Conservation (phyloP, 306 rosid genomes). For the Pyrus bretschneideri region DNA sequence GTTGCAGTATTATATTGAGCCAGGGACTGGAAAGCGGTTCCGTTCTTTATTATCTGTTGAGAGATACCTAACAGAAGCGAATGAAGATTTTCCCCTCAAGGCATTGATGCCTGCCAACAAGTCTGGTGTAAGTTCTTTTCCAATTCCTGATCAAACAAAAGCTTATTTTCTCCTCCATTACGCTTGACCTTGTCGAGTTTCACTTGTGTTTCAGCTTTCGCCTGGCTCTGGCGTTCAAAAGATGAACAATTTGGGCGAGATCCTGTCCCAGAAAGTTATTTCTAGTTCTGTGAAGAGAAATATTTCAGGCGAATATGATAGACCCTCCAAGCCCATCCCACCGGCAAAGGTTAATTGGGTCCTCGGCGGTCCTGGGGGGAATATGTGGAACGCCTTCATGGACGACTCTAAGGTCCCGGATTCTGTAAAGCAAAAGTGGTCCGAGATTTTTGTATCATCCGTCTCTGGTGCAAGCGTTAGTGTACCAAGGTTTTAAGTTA, state of each 20-base stretch:
- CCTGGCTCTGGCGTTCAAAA: constrained; percentile 9
- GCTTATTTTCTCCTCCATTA: constrained; percentile 5
- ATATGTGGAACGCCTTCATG: constrained; percentile 44
- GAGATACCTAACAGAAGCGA: constrained; percentile 26
- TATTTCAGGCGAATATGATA: background rate
- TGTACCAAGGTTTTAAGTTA: constrained; percentile 19
- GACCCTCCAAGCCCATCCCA: constrained; percentile 21
- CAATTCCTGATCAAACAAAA: constrained; percentile 1
- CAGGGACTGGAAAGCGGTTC: constrained; percentile 30
- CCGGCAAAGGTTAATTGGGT: constrained; percentile 57
- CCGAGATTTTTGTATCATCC: constrained; percentile 37
- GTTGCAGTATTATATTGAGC: constrained; percentile 36
- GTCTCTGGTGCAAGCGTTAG: constrained; percentile 9
- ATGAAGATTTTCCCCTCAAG: constrained; percentile 25
- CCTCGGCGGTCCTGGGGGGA: constrained; percentile 40
- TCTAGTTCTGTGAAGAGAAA: constrained; percentile 22
- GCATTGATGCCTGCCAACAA: constrained; percentile 19
- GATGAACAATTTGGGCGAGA: constrained; percentile 3
- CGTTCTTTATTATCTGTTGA: constrained; percentile 36
- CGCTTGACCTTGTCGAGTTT: constrained; percentile 6
- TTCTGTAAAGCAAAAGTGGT: constrained; percentile 51
- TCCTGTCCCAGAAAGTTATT: background rate
- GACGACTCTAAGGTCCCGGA: constrained; percentile 34
- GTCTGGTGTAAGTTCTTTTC: constrained; percentile 3
- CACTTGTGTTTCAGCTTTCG: constrained; percentile 30